phyloP scores from a whole-genome alignment of 202 grass and related monocot genomes.

The Carex sylvatica region DNA sequence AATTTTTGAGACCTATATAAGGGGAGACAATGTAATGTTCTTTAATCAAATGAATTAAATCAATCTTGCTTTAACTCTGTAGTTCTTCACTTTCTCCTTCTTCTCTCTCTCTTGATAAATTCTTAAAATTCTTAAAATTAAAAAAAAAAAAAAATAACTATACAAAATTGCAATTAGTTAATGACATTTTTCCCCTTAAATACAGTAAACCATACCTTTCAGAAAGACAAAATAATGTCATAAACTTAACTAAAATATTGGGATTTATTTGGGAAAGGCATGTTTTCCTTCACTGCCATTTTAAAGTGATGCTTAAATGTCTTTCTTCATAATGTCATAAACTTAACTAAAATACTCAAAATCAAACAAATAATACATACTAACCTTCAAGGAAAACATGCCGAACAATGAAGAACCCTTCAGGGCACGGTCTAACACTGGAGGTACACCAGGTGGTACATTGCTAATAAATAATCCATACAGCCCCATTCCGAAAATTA shows the following conservation, averaged over 20 bases:
- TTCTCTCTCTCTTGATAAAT: neutral
- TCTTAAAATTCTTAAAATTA: neutral
- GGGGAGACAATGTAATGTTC: no score
- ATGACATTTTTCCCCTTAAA: neutral
- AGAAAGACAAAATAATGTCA: neutral
- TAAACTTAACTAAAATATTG: no score
- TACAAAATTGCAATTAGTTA: neutral
- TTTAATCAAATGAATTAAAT: neutral
- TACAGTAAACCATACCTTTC: neutral
- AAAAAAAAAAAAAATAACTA: neutral
- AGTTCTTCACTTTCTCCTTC: neutral
- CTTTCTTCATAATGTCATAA: neutral
- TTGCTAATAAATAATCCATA: conserved; percentile 96
- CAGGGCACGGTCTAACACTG: conserved; percentile 52
- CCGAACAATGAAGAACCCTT: conserved; percentile 83
- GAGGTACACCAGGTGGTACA: conserved; percentile 34
- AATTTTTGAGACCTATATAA: neutral
- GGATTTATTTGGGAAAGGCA: neutral
- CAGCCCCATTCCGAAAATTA: conserved; percentile 91
- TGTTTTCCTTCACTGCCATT: neutral
- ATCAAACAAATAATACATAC: neutral
- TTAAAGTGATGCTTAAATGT: neutral
- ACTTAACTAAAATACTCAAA: neutral
- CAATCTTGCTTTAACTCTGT: neutral
- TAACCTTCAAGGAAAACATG: conserved; percentile 93